These are phyloP conservation scores for Linnemannia elongata DNA, from an alignment of 192 early-diverging fungal species.

Conservation along the genomic window DNA sequence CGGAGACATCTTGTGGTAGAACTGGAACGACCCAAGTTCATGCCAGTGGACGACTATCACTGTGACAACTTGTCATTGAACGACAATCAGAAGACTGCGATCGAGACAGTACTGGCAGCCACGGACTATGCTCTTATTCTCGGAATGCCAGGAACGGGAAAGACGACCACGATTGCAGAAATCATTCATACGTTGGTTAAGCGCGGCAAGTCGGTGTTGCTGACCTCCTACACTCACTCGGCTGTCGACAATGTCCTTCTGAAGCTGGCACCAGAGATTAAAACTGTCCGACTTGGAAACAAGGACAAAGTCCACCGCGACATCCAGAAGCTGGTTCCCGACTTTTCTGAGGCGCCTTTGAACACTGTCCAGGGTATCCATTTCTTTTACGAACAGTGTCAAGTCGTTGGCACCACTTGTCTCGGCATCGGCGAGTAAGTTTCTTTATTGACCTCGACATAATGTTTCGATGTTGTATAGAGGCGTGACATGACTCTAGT, in stretches of 20 bases:
- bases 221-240: constrained; percentile 93
- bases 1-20: constrained; percentile 86
- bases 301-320: constrained; percentile 62
- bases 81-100: constrained; percentile 74
- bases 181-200: constrained; percentile 78
- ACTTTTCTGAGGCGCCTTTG: constrained; percentile 53
- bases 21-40: constrained; percentile 76
- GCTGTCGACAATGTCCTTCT: constrained; percentile 94
- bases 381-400: constrained; percentile 68
- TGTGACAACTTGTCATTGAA: constrained; percentile 69
- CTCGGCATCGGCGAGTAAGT: constrained; percentile 86
- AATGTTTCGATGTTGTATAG: neutral
- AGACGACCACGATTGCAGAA: constrained; percentile 90
- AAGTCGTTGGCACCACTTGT: constrained; percentile 91
- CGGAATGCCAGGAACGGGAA: constrained; percentile 98
- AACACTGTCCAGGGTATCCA: constrained; percentile 73
- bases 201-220: constrained; percentile 80
- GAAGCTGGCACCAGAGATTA: constrained; percentile 81
- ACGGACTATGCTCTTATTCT: constrained; percentile 92
- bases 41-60: neutral
- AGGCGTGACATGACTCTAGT: neutral
- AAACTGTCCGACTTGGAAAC: constrained; percentile 84
- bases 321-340: constrained; percentile 16
- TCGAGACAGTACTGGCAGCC: constrained; percentile 80
- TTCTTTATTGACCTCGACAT: too few species aligned